These are phyloP conservation scores for Puccinia horiana DNA, from an alignment of 1,284 basidiomycete species.

Conservation along the genomic window DNA sequence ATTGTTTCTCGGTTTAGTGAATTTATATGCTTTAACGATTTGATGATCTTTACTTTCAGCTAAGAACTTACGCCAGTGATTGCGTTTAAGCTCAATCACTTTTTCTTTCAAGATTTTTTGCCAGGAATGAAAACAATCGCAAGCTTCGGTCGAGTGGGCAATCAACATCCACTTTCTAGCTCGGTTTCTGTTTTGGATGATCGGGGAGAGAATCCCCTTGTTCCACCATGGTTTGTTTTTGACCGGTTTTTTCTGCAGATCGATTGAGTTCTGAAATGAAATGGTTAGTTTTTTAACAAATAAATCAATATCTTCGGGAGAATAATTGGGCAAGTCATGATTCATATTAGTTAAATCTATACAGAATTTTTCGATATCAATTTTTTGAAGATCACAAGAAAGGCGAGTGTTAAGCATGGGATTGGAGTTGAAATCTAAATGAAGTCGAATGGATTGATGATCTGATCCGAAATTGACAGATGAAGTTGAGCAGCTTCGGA, in stretches of 20 bases:
- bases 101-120: background rate
- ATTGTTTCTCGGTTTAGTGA: too few species aligned
- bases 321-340: background rate
- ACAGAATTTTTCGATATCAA: background rate
- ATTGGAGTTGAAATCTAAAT: background rate
- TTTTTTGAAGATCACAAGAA: background rate
- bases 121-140: background rate
- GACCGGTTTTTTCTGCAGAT: background rate
- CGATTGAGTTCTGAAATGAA: background rate
- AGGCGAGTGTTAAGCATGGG: background rate
- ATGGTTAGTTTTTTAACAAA: background rate
- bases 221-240: conserved; percentile 12
- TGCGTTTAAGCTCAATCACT: conserved; percentile 9
- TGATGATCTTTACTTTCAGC: background rate
- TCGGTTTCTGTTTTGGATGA: background rate
- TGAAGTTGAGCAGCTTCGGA: background rate
- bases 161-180: conserved; percentile 11
- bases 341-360: background rate
- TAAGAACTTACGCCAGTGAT: conserved; percentile 26
- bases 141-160: background rate
- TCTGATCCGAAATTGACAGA: background rate
- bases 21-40: conserved; percentile 1
- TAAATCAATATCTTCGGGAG: background rate
- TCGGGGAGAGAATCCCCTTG: background rate
- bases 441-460: background rate